These are phyloP conservation scores for Triticum turgidum DNA, from an alignment of 176 grass and related monocot species.

Conservation along the genomic window DNA sequence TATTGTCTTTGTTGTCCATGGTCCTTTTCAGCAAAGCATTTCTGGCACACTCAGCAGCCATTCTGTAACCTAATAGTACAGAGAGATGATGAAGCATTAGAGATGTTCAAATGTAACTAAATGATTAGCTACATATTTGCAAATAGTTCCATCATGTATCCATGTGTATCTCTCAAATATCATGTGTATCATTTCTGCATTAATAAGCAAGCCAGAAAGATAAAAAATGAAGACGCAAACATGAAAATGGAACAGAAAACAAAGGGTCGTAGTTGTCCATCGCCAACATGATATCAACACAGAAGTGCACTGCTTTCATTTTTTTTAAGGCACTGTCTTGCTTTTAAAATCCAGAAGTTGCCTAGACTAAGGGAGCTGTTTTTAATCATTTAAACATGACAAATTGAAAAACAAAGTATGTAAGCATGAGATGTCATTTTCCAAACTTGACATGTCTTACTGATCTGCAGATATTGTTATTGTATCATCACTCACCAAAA, in stretches of 20 bases:
- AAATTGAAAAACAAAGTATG: not conserved
- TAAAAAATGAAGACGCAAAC: not conserved
- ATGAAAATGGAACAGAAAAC: not conserved
- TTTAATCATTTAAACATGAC: not conserved
- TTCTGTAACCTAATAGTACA: constrained; percentile 69
- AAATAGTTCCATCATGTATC: not conserved
- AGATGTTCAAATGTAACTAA: not conserved
- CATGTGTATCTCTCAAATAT: constrained; percentile 1
- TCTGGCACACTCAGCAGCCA: constrained; percentile 91
- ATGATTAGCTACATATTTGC: not conserved
- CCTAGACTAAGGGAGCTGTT: not conserved
- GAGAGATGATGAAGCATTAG: not conserved
- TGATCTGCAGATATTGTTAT: not conserved
- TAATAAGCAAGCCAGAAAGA: not conserved
- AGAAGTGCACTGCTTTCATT: not conserved
- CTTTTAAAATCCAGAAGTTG: not conserved
- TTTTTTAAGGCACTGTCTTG: not conserved
- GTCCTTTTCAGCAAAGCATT: constrained; percentile 68
- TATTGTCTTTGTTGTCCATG: constrained; percentile 84
- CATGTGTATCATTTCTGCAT: not conserved
- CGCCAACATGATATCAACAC: not conserved
- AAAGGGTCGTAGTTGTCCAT: not conserved
- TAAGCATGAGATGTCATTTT: not conserved
- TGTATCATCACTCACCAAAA: not conserved
- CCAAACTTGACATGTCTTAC: not conserved